Conservation (phyloP, 2,329 filamentous ascomycete genomes). For the Cercospora nicotianae region DNA sequence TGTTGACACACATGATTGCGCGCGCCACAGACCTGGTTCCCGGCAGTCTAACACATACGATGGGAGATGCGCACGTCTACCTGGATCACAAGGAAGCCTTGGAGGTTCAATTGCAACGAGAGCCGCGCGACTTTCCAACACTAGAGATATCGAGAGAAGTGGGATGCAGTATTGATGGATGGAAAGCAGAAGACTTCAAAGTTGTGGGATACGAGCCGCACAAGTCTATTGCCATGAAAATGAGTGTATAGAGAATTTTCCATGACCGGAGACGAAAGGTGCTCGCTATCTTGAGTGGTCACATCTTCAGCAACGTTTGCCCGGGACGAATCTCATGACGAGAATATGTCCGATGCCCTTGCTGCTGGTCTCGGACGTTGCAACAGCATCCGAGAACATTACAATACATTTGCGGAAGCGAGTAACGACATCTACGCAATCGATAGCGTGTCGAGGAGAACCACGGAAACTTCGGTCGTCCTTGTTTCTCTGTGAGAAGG, state of each 20-base stretch:
- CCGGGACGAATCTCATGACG: neutral
- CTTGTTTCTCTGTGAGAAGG: neutral
- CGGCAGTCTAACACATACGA: constrained; percentile 86
- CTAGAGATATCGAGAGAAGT: constrained; percentile 69
- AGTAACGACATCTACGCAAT: neutral
- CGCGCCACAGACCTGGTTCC: constrained; percentile 81
- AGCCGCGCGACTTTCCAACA: constrained; percentile 78
- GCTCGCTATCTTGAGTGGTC: neutral
- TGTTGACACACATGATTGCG: constrained; percentile 93
- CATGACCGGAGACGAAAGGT: neutral
- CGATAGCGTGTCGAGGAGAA: neutral
- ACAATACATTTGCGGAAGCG: neutral
- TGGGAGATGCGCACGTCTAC: constrained; percentile 99
- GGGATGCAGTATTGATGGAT: constrained; percentile 80
- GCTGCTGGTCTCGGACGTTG: neutral
- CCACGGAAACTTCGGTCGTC: neutral
- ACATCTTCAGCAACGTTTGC: neutral
- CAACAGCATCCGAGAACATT: neutral
- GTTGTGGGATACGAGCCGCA: constrained; percentile 88
- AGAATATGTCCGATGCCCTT: neutral
- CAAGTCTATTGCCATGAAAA: constrained; percentile 94
- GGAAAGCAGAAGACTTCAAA: constrained; percentile 83
- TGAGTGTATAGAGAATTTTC: constrained; percentile 66
- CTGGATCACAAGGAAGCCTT: constrained; percentile 88
- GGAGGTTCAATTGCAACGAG: constrained; percentile 73